phyloP scores from a whole-genome alignment of 2,329 filamentous ascomycete genomes.

The Phyllosticta citribraziliensis region DNA sequence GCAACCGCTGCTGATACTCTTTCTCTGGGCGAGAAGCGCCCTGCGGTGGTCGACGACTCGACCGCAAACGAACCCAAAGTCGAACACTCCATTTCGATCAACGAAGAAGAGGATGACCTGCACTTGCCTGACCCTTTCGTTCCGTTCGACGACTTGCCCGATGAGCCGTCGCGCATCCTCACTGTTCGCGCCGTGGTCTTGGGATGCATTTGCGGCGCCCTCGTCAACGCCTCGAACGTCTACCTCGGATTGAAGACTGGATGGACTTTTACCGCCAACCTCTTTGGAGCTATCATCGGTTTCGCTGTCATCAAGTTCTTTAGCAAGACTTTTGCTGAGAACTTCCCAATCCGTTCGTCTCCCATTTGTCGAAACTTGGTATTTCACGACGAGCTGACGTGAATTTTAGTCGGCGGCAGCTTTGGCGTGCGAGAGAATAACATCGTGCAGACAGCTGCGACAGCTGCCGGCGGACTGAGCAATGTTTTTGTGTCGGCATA shows the following conservation, averaged over 20 bases:
- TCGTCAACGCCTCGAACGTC: constrained; percentile 54
- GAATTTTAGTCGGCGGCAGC: constrained; percentile 28
- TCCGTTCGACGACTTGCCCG: constrained; percentile 33
- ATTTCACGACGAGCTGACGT: too few species aligned
- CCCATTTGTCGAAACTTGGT: too few species aligned
- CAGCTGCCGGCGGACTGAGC: constrained; percentile 48
- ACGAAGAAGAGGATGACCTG: constrained; percentile 17
- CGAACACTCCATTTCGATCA: constrained; percentile 14
- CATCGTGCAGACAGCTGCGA: constrained; percentile 51
- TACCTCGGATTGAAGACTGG: constrained; percentile 43
- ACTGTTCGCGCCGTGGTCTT: constrained; percentile 47
- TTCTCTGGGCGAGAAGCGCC: constrained; percentile 23
- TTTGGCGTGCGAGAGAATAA: constrained; percentile 56
- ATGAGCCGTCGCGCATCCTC: constrained; percentile 40
- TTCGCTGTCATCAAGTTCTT: constrained; percentile 49
- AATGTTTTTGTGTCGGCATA: constrained; percentile 51
- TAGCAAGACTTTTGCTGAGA: constrained; percentile 38
- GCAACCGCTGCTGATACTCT: background rate
- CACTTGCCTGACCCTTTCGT: constrained; percentile 29
- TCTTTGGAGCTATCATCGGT: constrained; percentile 43
- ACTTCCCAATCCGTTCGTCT: constrained; percentile 32
- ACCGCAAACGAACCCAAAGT: constrained; percentile 19
- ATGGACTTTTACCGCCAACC: constrained; percentile 33
- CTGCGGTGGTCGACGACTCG: constrained; percentile 19
- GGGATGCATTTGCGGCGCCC: constrained; percentile 46